phyloP scores from a whole-genome alignment of 371 early-diverging fungal genomes.

The Mortierella sp. region DNA sequence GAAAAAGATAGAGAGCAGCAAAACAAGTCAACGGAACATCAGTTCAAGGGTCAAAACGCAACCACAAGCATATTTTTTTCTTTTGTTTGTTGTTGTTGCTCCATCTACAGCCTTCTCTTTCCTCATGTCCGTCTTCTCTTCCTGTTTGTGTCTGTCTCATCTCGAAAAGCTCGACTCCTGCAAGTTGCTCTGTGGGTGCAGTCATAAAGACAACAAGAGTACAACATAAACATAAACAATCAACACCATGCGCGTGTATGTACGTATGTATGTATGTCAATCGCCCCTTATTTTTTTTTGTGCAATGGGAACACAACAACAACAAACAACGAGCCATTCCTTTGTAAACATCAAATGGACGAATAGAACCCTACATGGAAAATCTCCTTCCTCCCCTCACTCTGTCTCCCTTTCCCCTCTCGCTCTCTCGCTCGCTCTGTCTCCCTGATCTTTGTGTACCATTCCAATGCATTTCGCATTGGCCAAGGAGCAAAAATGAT shows the following conservation, averaged over 20 bases:
- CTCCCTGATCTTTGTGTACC: conserved; percentile 38
- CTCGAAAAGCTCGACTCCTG: not conserved
- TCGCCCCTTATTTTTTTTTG: conserved; percentile 2
- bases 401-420: not conserved
- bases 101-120: not conserved
- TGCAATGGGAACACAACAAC: not conserved
- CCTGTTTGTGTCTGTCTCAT: not conserved
- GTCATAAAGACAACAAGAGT: not conserved
- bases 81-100: not conserved
- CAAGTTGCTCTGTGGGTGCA: not conserved
- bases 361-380: conserved; percentile 12
- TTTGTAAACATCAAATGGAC: not conserved
- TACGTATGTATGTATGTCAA: conserved; percentile 1
- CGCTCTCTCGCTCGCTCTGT: conserved; percentile 10
- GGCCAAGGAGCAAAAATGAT: conserved; percentile 23
- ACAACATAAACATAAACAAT: not conserved
- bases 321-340: conserved; percentile 6
- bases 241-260: conserved; percentile 1
- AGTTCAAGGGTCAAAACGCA: not conserved
- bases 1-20: not conserved
- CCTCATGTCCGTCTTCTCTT: not conserved
- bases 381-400: not conserved
- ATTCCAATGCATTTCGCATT: conserved; percentile 43
- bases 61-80: not conserved
- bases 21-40: not conserved